Base-by-base conservation (phyloP, 2,329 filamentous ascomycete species). In the Epichloe gansuensis region DNA sequence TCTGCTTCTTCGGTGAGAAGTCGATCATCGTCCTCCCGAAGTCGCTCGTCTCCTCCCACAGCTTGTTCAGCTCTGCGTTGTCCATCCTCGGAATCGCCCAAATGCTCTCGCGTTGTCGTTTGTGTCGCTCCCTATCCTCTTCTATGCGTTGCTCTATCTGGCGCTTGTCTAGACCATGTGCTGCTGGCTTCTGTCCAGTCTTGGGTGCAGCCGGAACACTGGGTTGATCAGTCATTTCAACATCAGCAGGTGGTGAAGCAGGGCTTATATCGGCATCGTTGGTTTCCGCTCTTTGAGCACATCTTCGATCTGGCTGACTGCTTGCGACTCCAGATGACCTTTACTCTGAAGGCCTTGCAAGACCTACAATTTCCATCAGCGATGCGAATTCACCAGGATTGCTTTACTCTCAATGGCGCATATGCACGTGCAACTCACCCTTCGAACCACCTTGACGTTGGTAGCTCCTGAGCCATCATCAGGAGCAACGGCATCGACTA, bases 141-240 rank as follows among this genome's bases (percentile, higher is more conserved):
- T 98, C 94, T 57, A 98, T 95, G 42, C 93, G 78, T 72, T 97
- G 91, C 70, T 97, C 91, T 51, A 96, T 87, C 70, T 95, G 88
- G 52, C 86, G 80, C 69, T 91, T 93, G 63, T 96, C 88, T 50
- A 93, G 67, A 15, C 71, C 67, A 31, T 70, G 68, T 5, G 65
- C 62, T 54, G 57, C 64, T 46, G 58, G 62, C 54, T 61, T 64
- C 55, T 60, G 68, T 11, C 61, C 60, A 15, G 64, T 61, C 55
- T 64, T 69, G 1, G 68, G 66, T n/a, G 69, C 66, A 6, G 68
- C 66, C 55, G 72, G 71, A 11, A 69, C 69, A 5, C 68, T 66
- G 2, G 71, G 69, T 55, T 68, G 69, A 56, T 73, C 70, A 38
- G 65, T 59, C 57, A 74, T 66, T 37, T 69, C 67, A 9, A 68